Conservation (phyloP, 805 yeast species). For the Ogataea thermomethanolica region DNA sequence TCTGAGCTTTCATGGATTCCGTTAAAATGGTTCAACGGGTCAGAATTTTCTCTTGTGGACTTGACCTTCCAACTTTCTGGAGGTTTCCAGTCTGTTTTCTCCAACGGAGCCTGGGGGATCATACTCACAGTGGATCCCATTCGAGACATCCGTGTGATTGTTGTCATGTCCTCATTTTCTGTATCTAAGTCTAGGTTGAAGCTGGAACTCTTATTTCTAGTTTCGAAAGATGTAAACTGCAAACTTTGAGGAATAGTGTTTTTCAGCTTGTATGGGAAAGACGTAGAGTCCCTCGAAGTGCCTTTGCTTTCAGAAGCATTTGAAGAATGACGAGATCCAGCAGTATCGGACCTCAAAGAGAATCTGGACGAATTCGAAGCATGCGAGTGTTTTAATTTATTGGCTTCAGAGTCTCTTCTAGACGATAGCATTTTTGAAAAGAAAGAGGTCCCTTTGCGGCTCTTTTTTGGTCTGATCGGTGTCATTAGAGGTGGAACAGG, state of each 20-base stretch:
- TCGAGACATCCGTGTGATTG: constrained; percentile 24
- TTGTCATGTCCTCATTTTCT: constrained; percentile 19
- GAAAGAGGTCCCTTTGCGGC: constrained; percentile 22
- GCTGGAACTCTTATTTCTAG: not conserved
- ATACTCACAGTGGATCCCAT: constrained; percentile 23
- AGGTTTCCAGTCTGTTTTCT: constrained; percentile 42
- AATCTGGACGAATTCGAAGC: constrained; percentile 3
- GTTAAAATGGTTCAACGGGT: constrained; percentile 5
- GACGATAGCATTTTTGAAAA: constrained; percentile 26
- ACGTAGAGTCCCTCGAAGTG: not conserved
- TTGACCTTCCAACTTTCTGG: constrained; percentile 65
- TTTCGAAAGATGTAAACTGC: constrained; percentile 2
- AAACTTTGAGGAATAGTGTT: constrained; percentile 7
- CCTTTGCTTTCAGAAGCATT: not conserved
- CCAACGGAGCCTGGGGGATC: constrained; percentile 6
- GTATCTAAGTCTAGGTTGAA: constrained; percentile 27
- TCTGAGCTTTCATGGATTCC: constrained; percentile 17
- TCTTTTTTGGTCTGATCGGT: constrained; percentile 22
- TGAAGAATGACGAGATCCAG: not conserved
- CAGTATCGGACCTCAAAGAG: constrained; percentile 13
- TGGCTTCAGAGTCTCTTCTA: constrained; percentile 27
- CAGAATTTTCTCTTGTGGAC: constrained; percentile 17
- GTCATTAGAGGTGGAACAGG: constrained; percentile 16
- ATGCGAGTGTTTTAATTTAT: constrained; percentile 1
- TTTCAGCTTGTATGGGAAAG: not conserved